phyloP scores from a whole-genome alignment of 768 basidiomycete species.

The Wakefieldia striispora region DNA sequence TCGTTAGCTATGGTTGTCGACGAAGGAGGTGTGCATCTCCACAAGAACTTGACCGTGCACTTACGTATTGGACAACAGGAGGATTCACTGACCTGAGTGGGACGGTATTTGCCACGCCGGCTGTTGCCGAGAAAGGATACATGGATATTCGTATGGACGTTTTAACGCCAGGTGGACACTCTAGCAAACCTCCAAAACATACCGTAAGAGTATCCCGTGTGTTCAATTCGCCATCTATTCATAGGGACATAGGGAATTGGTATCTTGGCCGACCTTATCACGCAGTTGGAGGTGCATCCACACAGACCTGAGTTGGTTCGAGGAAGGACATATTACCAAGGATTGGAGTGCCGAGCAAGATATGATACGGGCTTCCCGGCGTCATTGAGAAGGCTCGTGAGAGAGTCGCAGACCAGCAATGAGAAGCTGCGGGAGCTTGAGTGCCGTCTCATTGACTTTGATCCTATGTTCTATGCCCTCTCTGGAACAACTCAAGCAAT shows the following conservation, averaged over 20 bases:
- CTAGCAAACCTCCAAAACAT: constrained; percentile 50
- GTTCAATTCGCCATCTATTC: not conserved
- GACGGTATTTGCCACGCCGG: constrained; percentile 30
- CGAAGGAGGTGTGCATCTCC: constrained; percentile 44
- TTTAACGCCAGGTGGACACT: constrained; percentile 51
- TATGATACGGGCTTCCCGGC: constrained; percentile 36
- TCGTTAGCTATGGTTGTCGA: constrained; percentile 56
- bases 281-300: constrained; percentile 47
- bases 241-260: constrained; percentile 40
- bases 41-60: not conserved
- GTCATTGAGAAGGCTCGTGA: constrained; percentile 17
- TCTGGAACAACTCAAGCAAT: constrained; percentile 30
- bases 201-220: constrained; percentile 35
- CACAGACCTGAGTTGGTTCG: constrained; percentile 31
- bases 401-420: constrained; percentile 22
- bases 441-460: constrained; percentile 19
- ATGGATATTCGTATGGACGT: constrained; percentile 42
- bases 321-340: constrained; percentile 26
- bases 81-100: constrained; percentile 29
- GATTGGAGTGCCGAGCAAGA: constrained; percentile 42
- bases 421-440: constrained; percentile 16
- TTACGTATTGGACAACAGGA: constrained; percentile 20
- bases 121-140: constrained; percentile 43
- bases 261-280: constrained; percentile 47
- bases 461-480: constrained; percentile 15